Percentiles rank a stretch among this genome's conserved stretches.
Conservation (phyloP, 768 basidiomycete genomes). For the Pholiota conissans region DNA sequence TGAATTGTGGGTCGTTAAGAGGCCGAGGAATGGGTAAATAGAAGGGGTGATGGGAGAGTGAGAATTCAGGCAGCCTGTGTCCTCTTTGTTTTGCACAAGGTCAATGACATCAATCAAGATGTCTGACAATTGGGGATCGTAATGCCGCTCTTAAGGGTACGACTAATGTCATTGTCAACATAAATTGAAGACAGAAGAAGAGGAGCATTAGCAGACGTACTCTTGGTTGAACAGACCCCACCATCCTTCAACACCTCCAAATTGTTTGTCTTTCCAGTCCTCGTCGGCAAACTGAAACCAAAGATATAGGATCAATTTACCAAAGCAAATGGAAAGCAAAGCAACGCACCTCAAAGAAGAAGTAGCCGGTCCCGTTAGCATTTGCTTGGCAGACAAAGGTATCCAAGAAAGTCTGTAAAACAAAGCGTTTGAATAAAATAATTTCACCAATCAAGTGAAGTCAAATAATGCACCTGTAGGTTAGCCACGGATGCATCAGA, state of each 20-base stretch:
- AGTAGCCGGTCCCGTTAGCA: conserved; percentile 77
- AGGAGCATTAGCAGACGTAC: conserved; percentile 22
- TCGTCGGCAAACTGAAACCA: conserved; percentile 68
- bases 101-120: too few species aligned
- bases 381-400: conserved; percentile 89
- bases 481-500: conserved; percentile 60
- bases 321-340: not conserved
- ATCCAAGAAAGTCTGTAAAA: conserved; percentile 70
- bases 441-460: too few species aligned
- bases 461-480: conserved; percentile 65
- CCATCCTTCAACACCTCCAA: conserved; percentile 77
- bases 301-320: not conserved
- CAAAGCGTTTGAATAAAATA: too few species aligned
- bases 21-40: too few species aligned
- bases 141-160: conserved; percentile 64
- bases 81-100: too few species aligned
- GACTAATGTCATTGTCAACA: conserved; percentile 36
- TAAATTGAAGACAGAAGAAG: not conserved
- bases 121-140: conserved; percentile 61
- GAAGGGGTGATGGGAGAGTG: too few species aligned
- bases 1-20: not conserved
- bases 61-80: too few species aligned
- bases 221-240: conserved; percentile 48
- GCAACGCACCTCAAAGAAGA: conserved; percentile 71
- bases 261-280: conserved; percentile 72